Percentiles rank a stretch among this genome's conserved stretches.
Evolutionary conservation across 352 stramenopile species (phyloP).

Genomic region (Hyaloperonospora arabidopsidis): DNA sequence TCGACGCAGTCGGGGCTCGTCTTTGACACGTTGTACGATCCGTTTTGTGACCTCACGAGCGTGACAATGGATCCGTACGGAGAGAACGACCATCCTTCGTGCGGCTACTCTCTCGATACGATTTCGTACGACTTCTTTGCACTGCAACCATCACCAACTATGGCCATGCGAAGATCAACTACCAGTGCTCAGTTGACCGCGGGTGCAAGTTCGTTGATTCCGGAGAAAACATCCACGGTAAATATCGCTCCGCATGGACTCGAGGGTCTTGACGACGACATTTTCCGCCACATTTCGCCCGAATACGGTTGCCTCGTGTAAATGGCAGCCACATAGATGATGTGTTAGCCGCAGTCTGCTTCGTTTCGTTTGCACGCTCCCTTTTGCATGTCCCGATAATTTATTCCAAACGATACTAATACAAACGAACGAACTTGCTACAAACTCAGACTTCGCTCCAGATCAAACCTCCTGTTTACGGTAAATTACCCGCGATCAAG

Average conservation of each 20-base stretch:
- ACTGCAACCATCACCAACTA: constrained; percentile 39
- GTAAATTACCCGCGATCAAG: too few species aligned
- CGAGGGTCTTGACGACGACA: constrained; percentile 53
- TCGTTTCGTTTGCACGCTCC: constrained; percentile 14
- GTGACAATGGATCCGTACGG: constrained; percentile 39
- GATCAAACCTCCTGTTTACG: too few species aligned
- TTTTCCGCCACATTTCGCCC: constrained; percentile 79
- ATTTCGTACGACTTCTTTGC: constrained; percentile 49
- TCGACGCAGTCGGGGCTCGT: constrained; percentile 20
- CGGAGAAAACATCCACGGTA: constrained; percentile 7
- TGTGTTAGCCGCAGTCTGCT: constrained; percentile 2
- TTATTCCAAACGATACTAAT: constrained; percentile 22
- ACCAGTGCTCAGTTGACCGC: constrained; percentile 9
- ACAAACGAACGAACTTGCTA: constrained; percentile 7
- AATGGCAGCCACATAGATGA: not conserved
- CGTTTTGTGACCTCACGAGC: constrained; percentile 33
- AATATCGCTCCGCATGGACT: constrained; percentile 11
- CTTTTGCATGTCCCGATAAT: constrained; percentile 26
- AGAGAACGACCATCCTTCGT: constrained; percentile 42
- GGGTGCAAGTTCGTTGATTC: constrained; percentile 3
- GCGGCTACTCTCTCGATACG: constrained; percentile 41
- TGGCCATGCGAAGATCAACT: constrained; percentile 29
- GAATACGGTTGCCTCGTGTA: constrained; percentile 74
- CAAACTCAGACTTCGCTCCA: too few species aligned
- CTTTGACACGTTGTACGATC: constrained; percentile 39